Evolutionary conservation across 495 filamentous ascomycete genomes (phyloP).

Genomic region (Ramalina intermedia): DNA sequence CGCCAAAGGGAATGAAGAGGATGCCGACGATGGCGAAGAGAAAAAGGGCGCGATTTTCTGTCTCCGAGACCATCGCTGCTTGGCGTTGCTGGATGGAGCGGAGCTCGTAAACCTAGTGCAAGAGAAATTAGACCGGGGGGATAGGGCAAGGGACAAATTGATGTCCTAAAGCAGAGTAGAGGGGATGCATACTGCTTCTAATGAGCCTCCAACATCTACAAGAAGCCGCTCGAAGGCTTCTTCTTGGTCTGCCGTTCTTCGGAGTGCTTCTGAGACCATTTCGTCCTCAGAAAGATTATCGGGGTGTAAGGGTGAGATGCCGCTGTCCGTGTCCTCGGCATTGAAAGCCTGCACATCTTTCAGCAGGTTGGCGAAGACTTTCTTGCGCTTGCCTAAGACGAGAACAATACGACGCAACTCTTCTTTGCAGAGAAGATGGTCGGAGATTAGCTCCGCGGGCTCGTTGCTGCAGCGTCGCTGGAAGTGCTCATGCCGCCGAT

Average conservation of each 20-base stretch:
- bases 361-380: not conserved
- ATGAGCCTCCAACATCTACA: not conserved
- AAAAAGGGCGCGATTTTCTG: constrained; percentile 1
- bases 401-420: not conserved
- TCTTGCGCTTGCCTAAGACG: not conserved
- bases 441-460: constrained; percentile 2
- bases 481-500: constrained; percentile 3
- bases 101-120: constrained; percentile 7
- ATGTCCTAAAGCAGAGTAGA: too few relatives aligned
- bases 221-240: not conserved
- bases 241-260: not conserved
- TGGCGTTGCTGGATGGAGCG: constrained; percentile 3
- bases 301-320: not conserved
- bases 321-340: not conserved
- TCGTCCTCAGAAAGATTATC: not conserved
- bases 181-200: not conserved
- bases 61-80: not conserved
- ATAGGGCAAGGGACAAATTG: not conserved
- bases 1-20: not conserved
- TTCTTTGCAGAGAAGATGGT: not conserved
- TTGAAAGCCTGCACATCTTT: not conserved
- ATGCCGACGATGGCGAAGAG: not conserved
- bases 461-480: not conserved
- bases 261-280: not conserved
- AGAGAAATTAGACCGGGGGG: not conserved